Base-by-base conservation (phyloP, 2,329 filamentous ascomycete genomes). In the Paecilomyces niveus region DNA sequence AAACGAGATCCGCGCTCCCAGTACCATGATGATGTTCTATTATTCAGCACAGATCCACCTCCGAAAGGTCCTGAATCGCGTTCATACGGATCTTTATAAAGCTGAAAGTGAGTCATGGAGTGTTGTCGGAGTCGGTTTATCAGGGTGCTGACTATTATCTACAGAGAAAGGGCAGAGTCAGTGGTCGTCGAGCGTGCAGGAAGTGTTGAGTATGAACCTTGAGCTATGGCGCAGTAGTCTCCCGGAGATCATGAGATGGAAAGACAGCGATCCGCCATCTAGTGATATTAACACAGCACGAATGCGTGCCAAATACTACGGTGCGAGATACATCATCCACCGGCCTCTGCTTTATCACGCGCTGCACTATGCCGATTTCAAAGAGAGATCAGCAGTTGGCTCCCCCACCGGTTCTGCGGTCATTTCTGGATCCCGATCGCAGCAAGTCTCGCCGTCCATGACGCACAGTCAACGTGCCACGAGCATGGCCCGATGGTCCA, bases 261-360 rank as follows among this genome's bases (percentile, higher is more conserved):
- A 82, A 2, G 88, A 91, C 60, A 74, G 80, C 1, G 90, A 96
- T 57, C 80, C 81, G 3, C 90, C 91, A 1, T 84, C 92, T 0
- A 72, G 69, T 0, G 86, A 96, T 54, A 92, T 97, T 60, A 85
- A 97, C 15, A 81, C 85, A 11, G 93, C 93, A 32, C 85, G 94
- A 22, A 80, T 97, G 61, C 87, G 93, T 50, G 94, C 90, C 13
- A 97, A 99, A 72, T 97, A 94, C 73, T 97, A 93, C 80, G 94
- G 94, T 21, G 92, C 91, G 0, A 85, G 89, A 63, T 92, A 95
- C 62, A 92, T 97, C 69, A 92, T 93, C 26, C 89, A 94, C 70
- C 85, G 94, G 24, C 90, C 90, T 0, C 91, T 93, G 60, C 73
- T 88, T 21, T 83, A 84, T 64, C 80, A 84, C 57, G 83, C 81